These are phyloP conservation scores for Dimocarpus longan DNA, from an alignment of 345 rosid genomes.

Conservation along the genomic window DNA sequence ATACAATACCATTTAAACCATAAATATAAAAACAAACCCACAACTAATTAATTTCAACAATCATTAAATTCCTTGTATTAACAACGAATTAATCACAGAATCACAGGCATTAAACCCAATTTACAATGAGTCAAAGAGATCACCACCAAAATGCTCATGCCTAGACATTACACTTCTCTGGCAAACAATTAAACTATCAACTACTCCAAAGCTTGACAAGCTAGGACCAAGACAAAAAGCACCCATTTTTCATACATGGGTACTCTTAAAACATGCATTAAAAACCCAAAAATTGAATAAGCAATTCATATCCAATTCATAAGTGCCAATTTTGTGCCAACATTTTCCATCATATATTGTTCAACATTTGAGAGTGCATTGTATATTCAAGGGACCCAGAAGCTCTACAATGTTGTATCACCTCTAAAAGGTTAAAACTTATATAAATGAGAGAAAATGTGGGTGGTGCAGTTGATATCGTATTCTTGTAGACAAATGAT, in stretches of 20 bases:
- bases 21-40: no score
- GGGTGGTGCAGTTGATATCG: background rate
- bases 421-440: no score
- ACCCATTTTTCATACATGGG: background rate
- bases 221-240: background rate
- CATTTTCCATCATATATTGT: background rate
- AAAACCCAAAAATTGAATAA: no score
- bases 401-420: no score
- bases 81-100: background rate
- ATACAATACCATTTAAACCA: no score
- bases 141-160: background rate
- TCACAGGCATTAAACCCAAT: background rate
- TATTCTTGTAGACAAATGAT: conserved; percentile 42
- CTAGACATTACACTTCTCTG: no score
- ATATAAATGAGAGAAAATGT: no score
- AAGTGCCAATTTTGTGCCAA: no score
- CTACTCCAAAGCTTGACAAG: background rate
- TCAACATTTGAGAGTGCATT: background rate
- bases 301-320: no score
- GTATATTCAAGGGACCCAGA: background rate
- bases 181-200: background rate
- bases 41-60: background rate
- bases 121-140: background rate
- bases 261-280: background rate
- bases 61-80: background rate